These are phyloP conservation scores for Porphyrellus sp. DNA, from an alignment of 1,284 basidiomycete species.

Conservation along the genomic window DNA sequence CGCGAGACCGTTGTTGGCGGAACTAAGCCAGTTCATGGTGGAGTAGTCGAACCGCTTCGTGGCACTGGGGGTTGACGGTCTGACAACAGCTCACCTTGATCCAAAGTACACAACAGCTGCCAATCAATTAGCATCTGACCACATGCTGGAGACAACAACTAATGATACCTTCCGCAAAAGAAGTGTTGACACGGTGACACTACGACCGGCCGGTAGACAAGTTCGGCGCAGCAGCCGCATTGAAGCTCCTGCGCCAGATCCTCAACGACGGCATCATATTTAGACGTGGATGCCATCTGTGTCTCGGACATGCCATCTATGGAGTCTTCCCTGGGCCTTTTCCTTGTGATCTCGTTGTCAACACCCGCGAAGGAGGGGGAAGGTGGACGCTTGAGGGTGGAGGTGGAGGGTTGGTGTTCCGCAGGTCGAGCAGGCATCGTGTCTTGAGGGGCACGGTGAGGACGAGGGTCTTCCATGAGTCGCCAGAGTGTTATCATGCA, in stretches of 20 bases:
- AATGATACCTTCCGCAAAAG: slow-evolving; percentile 74
- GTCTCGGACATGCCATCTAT: slow-evolving; percentile 21
- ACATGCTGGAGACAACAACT: neutral
- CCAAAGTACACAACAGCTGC: slow-evolving; percentile 73
- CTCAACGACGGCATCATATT: slow-evolving; percentile 45
- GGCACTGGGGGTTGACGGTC: neutral
- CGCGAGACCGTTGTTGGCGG: neutral
- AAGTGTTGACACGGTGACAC: slow-evolving; percentile 80
- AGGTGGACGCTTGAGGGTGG: slow-evolving; percentile 58
- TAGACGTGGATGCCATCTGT: slow-evolving; percentile 18
- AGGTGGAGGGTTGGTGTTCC: slow-evolving; percentile 25
- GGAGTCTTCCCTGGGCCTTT: slow-evolving; percentile 55
- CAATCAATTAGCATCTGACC: slow-evolving; percentile 12
- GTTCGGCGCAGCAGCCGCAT: slow-evolving; percentile 77
- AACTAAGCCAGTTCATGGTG: neutral
- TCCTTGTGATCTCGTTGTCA: slow-evolving; percentile 49
- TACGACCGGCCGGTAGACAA: slow-evolving; percentile 73
- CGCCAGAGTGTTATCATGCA: slow-evolving; percentile 14
- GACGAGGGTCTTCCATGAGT: slow-evolving; percentile 23
- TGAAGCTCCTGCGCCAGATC: slow-evolving; percentile 69
- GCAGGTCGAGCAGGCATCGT: neutral
- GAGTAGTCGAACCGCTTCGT: neutral
- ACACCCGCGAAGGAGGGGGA: slow-evolving; percentile 55
- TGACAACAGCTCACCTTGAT: slow-evolving; percentile 59
- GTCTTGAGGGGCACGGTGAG: neutral